These are phyloP conservation scores for Salix purpurea DNA, from an alignment of 345 rosid genomes.

Conservation along the genomic window DNA sequence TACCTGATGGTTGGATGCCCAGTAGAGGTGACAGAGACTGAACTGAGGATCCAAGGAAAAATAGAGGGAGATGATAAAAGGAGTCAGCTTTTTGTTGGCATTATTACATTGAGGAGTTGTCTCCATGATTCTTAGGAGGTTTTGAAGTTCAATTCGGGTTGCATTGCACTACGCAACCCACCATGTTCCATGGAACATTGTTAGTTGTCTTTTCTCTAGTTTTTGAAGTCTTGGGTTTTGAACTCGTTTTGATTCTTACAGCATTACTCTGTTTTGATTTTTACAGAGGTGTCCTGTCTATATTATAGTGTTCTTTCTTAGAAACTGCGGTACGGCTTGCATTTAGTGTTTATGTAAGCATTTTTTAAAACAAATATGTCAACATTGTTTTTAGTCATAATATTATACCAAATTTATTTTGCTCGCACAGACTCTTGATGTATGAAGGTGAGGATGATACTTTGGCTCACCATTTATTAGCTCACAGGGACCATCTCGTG, in stretches of 20 bases:
- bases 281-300: too few species aligned
- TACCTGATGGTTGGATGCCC: constrained; percentile 79
- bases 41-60: constrained; percentile 21
- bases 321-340: neutral
- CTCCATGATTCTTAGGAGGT: neutral
- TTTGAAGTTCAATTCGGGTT: neutral
- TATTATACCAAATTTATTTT: neutral
- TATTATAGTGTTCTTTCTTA: neutral
- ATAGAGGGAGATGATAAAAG: neutral
- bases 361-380: neutral
- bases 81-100: neutral
- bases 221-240: too few species aligned
- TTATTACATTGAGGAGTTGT: too few species aligned
- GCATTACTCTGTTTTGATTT: too few species aligned
- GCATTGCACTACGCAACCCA: neutral
- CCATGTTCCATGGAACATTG: neutral
- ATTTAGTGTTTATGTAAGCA: neutral
- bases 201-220: neutral
- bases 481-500: neutral
- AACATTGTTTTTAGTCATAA: neutral
- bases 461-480: neutral
- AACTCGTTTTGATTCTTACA: too few species aligned
- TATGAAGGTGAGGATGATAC: neutral
- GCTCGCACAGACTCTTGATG: neutral
- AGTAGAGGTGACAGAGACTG: constrained; percentile 27